Evolutionary conservation across 805 yeast species (phyloP).

Genomic region (Kodamaea sagamina): DNA sequence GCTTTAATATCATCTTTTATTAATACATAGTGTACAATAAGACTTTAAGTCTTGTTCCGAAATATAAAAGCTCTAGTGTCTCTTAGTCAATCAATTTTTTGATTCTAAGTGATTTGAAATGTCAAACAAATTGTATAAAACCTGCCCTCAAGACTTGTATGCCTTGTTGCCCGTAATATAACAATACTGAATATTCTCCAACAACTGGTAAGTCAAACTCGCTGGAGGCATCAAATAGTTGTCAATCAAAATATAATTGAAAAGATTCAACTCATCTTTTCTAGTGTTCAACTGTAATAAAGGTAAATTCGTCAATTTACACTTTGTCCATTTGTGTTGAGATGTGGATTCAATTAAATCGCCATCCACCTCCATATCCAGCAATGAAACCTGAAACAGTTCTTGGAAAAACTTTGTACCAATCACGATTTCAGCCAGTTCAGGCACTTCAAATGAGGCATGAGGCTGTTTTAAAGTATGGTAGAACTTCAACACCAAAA

Average conservation of each 20-base stretch:
- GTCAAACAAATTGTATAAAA: background rate
- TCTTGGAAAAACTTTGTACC: conserved; percentile 36
- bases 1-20: too few species aligned
- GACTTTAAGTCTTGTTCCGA: too few species aligned
- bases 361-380: conserved; percentile 18
- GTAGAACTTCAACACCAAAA: conserved; percentile 22
- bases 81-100: too few species aligned
- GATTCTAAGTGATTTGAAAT: too few species aligned
- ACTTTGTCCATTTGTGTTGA: conserved; percentile 39
- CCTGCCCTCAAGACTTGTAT: conserved; percentile 17
- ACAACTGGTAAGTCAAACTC: conserved; percentile 19
- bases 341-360: conserved; percentile 29
- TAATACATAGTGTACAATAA: too few species aligned
- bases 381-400: conserved; percentile 24
- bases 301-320: conserved; percentile 40
- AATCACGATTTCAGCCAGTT: conserved; percentile 25
- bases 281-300: conserved; percentile 34
- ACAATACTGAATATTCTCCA: conserved; percentile 33
- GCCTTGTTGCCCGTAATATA: conserved; percentile 39
- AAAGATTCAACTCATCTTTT: conserved; percentile 34
- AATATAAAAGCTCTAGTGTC: too few species aligned
- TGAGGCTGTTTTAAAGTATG: conserved; percentile 8
- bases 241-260: conserved; percentile 27
- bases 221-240: conserved; percentile 11
- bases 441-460: conserved; percentile 10